phyloP scores from a whole-genome alignment of 805 yeast genomes.

The Ascoidea asiatica region DNA sequence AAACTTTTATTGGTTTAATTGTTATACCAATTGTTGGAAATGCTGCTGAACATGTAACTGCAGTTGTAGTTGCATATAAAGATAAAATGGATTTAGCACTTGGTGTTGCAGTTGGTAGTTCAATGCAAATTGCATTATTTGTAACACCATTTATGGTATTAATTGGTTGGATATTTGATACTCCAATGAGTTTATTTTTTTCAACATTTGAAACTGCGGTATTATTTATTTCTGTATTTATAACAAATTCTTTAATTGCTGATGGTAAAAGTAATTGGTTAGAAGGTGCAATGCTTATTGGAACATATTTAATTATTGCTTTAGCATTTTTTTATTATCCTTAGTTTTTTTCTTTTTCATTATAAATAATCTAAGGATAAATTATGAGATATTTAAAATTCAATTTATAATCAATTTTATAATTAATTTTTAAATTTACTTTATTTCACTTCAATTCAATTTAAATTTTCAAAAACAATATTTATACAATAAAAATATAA shows the following conservation, averaged over 20 bases:
- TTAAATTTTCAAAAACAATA: too few relatives aligned
- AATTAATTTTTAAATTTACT: too few relatives aligned
- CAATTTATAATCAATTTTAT: too few relatives aligned
- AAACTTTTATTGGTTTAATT: conserved; percentile 89
- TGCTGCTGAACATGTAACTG: conserved; percentile 98
- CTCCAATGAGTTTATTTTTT: conserved; percentile 87
- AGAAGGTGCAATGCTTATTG: conserved; percentile 86
- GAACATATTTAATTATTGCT: conserved; percentile 79
- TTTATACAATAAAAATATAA: too few relatives aligned
- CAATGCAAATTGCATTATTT: conserved; percentile 88
- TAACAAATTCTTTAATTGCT: conserved; percentile 72
- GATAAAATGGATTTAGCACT: conserved; percentile 96
- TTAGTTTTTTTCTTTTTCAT: too few relatives aligned
- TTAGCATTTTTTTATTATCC: conserved; percentile 88
- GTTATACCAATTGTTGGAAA: conserved; percentile 95
- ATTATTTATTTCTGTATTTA: conserved; percentile 76
- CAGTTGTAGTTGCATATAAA: conserved; percentile 86
- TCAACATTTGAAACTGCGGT: conserved; percentile 91
- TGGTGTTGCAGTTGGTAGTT: conserved; percentile 94
- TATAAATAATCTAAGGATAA: too few relatives aligned
- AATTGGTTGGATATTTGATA: conserved; percentile 83
- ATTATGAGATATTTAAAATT: too few relatives aligned
- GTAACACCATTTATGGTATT: conserved; percentile 93
- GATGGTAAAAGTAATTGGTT: conserved; percentile 97
- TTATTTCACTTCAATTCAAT: too few relatives aligned